phyloP scores from a whole-genome alignment of 1,139 yeast genomes.

The Geotrichum macrosporum region DNA sequence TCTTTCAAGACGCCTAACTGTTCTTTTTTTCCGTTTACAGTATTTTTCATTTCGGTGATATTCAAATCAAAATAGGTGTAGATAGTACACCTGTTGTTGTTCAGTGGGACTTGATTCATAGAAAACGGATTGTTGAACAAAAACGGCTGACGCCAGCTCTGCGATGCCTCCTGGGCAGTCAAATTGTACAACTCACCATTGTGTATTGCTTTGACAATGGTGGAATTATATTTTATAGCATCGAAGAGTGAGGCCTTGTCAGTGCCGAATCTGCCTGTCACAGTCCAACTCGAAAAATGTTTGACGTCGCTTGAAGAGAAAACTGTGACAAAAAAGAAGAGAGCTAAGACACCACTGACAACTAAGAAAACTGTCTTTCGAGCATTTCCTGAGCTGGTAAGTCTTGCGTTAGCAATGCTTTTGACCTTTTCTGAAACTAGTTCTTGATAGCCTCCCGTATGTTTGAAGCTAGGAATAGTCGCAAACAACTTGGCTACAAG shows the following conservation, averaged over 20 bases:
- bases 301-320: too few relatives aligned
- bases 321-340: too few relatives aligned
- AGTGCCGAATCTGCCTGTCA: not conserved
- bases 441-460: too few relatives aligned
- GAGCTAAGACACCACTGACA: too few relatives aligned
- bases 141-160: constrained; percentile 25
- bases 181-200: constrained; percentile 24
- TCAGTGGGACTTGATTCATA: constrained; percentile 22
- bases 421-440: too few relatives aligned
- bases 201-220: constrained; percentile 10
- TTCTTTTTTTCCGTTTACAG: not conserved
- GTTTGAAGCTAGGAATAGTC: too few relatives aligned
- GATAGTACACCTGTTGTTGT: constrained; percentile 25
- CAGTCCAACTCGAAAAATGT: not conserved
- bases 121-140: constrained; percentile 17
- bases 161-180: constrained; percentile 11
- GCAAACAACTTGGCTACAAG: too few relatives aligned
- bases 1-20: constrained; percentile 6
- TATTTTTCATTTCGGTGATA: not conserved
- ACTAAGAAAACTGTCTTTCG: too few relatives aligned
- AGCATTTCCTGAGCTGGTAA: too few relatives aligned
- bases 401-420: too few relatives aligned
- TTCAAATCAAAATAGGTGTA: constrained; percentile 29
- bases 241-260: constrained; percentile 7
- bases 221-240: constrained; percentile 14